Evolutionary conservation across 495 filamentous ascomycete species (phyloP).

Genomic region (Penicillium paradoxum): DNA sequence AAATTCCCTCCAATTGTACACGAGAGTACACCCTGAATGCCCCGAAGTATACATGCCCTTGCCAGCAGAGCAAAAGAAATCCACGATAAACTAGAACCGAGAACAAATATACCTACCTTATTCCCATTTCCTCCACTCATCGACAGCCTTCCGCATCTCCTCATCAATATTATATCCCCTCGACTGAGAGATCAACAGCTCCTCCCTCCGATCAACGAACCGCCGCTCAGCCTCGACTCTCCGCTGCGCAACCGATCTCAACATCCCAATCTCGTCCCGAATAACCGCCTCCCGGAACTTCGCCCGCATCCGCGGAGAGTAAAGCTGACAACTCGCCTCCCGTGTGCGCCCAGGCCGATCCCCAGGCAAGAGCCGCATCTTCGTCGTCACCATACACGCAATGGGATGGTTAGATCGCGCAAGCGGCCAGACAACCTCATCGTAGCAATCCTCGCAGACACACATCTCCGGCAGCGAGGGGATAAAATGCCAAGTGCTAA

Average conservation of each 20-base stretch:
- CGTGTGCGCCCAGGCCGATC: slow-evolving; percentile 41
- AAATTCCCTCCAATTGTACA: slow-evolving; percentile 5
- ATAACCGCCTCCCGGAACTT: slow-evolving; percentile 56
- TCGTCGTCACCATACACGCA: slow-evolving; percentile 51
- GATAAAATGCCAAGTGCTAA: slow-evolving; percentile 57
- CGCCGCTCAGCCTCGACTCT: slow-evolving; percentile 44
- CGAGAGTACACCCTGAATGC: background rate
- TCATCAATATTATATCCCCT: slow-evolving; percentile 43
- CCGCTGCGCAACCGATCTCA: slow-evolving; percentile 36
- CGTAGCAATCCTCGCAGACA: slow-evolving; percentile 69
- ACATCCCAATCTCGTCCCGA: slow-evolving; percentile 50
- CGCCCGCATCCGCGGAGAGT: slow-evolving; percentile 66
- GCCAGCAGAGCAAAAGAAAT: background rate
- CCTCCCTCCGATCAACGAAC: slow-evolving; percentile 41
- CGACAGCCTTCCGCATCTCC: slow-evolving; percentile 43
- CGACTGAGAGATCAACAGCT: slow-evolving; percentile 36
- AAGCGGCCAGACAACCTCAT: slow-evolving; percentile 61
- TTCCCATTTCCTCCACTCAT: slow-evolving; percentile 55
- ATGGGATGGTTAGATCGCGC: slow-evolving; percentile 47
- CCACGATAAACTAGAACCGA: background rate
- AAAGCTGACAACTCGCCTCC: slow-evolving; percentile 64
- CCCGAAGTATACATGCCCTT: slow-evolving; percentile 2
- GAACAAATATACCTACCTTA: slow-evolving; percentile 19
- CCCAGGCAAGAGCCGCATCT: slow-evolving; percentile 41
- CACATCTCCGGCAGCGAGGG: slow-evolving; percentile 59